phyloP scores from a whole-genome alignment of 331 rosid genomes.

The Arachis monticola region DNA sequence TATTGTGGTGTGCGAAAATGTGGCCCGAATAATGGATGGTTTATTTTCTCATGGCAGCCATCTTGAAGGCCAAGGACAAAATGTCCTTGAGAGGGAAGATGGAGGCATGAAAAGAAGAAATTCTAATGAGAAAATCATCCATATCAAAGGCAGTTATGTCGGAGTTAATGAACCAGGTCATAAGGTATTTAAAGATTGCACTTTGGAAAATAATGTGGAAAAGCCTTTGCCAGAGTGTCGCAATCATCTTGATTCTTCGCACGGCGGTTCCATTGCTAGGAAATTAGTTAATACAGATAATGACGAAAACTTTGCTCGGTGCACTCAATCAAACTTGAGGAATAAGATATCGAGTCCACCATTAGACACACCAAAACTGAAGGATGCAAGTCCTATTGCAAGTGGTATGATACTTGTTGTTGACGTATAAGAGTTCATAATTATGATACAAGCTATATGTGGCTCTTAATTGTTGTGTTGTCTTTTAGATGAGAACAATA shows the following conservation, averaged over 20 bases:
- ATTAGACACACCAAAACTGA: constrained; percentile 35
- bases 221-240: constrained; percentile 30
- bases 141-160: constrained; percentile 28
- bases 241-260: constrained; percentile 22
- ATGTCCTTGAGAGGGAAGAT: constrained; percentile 49
- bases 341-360: constrained; percentile 36
- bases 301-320: constrained; percentile 55
- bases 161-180: constrained; percentile 40
- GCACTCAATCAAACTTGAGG: constrained; percentile 41
- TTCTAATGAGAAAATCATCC: constrained; percentile 40
- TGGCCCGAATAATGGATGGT: constrained; percentile 39
- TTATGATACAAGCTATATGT: not conserved
- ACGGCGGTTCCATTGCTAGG: constrained; percentile 29
- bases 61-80: constrained; percentile 55
- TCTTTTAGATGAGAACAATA: constrained; percentile 49
- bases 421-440: constrained; percentile 6
- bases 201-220: constrained; percentile 36
- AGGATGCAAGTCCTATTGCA: constrained; percentile 45
- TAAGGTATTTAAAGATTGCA: constrained; percentile 34
- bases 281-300: constrained; percentile 61
- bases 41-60: constrained; percentile 40
- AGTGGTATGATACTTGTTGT: constrained; percentile 46
- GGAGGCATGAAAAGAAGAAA: constrained; percentile 34
- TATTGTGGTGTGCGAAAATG: constrained; percentile 32
- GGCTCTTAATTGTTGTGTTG: constrained; percentile 19